A percentile compares a stretch with the other conserved stretches of the same genome.
phyloP scores from a whole-genome alignment of 768 basidiomycete genomes.

The Termitomyces sp. region DNA sequence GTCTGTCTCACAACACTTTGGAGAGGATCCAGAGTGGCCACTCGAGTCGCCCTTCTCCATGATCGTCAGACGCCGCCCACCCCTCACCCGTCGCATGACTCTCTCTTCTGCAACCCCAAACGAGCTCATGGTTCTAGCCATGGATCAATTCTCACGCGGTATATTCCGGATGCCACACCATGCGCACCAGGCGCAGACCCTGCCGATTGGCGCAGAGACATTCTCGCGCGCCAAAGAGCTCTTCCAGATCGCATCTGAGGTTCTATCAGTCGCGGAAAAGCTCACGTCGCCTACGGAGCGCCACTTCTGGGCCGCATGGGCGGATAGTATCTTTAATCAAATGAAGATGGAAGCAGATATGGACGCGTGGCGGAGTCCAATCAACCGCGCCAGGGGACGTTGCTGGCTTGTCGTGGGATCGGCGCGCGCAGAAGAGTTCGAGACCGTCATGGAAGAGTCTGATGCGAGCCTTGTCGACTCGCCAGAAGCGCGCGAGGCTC shows the following conservation, averaged over 20 bases:
- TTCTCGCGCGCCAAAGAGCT: conserved; percentile 57
- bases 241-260: conserved; percentile 57
- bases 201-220: conserved; percentile 17
- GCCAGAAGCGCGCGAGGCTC: conserved; percentile 50
- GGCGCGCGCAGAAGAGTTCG: conserved; percentile 48
- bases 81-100: conserved; percentile 42
- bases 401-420: conserved; percentile 54
- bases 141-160: conserved; percentile 65
- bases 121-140: conserved; percentile 53
- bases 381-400: conserved; percentile 43
- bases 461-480: conserved; percentile 30
- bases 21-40: conserved; percentile 45
- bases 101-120: conserved; percentile 34
- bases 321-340: conserved; percentile 55
- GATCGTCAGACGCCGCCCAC: conserved; percentile 43
- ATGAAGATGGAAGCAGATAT: conserved; percentile 58
- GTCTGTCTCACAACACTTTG: conserved; percentile 14
- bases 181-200: conserved; percentile 12
- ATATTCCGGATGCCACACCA: conserved; percentile 68
- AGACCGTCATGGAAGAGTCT: conserved; percentile 43
- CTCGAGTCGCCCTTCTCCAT: conserved; percentile 44
- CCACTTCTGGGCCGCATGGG: conserved; percentile 53
- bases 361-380: conserved; percentile 40
- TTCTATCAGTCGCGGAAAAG: conserved; percentile 55
- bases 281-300: conserved; percentile 38